A percentile compares a stretch with the other conserved stretches of the same genome.
Conservation (phyloP, 768 basidiomycete genomes). For the Phaeolepiota aurea region DNA sequence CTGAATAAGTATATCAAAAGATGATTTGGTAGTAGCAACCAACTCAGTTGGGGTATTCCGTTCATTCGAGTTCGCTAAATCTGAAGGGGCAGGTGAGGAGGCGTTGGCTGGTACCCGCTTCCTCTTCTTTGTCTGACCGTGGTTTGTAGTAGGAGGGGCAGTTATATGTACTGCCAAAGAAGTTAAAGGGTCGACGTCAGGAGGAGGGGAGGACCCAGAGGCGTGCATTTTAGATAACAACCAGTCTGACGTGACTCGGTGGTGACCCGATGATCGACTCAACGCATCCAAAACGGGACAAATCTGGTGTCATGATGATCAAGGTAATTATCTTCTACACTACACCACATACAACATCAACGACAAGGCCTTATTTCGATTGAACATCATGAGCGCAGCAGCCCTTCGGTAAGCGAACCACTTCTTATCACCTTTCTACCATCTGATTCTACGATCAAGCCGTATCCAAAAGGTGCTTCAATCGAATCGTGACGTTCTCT, state of each 20-base stretch:
- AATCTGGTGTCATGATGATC: no score
- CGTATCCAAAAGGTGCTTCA: slow-evolving; percentile 63
- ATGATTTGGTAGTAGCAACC: slow-evolving; percentile 7
- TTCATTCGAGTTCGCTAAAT: slow-evolving; percentile 27
- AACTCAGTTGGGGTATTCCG: slow-evolving; percentile 28
- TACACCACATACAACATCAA: no score
- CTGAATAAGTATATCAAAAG: slow-evolving; percentile 4
- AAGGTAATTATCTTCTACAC: no score
- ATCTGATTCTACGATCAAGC: slow-evolving; percentile 28
- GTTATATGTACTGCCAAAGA: slow-evolving; percentile 4
- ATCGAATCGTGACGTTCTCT: slow-evolving; percentile 1
- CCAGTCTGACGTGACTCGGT: background rate
- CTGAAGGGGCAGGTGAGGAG: slow-evolving; percentile 55
- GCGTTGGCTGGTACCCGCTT: slow-evolving; percentile 43
- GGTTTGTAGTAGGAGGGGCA: slow-evolving; percentile 7
- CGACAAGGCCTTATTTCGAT: no score
- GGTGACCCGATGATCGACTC: no score
- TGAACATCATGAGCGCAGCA: background rate
- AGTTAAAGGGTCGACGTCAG: slow-evolving; percentile 11
- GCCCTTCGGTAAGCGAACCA: slow-evolving; percentile 32
- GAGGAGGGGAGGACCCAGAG: slow-evolving; percentile 1
- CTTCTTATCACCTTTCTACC: slow-evolving; percentile 2
- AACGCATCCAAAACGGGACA: no score
- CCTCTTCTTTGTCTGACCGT: slow-evolving; percentile 39
- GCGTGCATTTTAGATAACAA: background rate